Base-by-base conservation (phyloP, 495 filamentous ascomycete species). In the Gamarada debralockiae region DNA sequence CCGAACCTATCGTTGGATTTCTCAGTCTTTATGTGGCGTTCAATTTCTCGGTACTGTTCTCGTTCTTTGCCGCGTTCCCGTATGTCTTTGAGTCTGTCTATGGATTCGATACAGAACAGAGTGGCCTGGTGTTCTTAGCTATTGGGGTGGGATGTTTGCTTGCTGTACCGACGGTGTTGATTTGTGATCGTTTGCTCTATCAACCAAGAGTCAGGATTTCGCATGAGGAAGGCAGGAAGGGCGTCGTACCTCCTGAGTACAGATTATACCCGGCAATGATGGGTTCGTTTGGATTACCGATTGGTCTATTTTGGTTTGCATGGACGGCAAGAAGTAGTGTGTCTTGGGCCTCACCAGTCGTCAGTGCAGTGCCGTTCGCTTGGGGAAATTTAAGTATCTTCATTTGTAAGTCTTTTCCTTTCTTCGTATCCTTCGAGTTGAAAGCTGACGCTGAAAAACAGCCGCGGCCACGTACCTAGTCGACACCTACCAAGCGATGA, bases 331-430 rank as follows among this genome's bases (percentile, higher is more conserved):
- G 62, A 34, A 38, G 31, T 1, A 61, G 67, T n/a, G 49, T 76
- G 2, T 60, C 61, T 14, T 74, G 75, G 73, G 68, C 71, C 9
- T 65, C 62, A 20, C 77, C 76, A 0, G 66, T 71, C 12, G 51
- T 75, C 13, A 74, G 82, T 3, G 75, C 81, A 5, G 66, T 85
- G 21, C 71, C 83, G 1, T 88, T 89, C 62, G 83, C 79, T 0
- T 87, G 78, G 75, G 85, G 83, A 2, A 86, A 84, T 61, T 57
- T 87, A 4, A 72, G 69, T 53, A 65, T 86, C 6, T 86, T 85
- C 45, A 71, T 77, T 27, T 43, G 46, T 56, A 15, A 36, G 25
- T 14, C 6, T 25, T 44, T 15, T 22, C 13, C 6, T 22, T 13
- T 14, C n/a, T 15, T 20, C 37, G n/a, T 15, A 39, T 39, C 18